A percentile compares a stretch with the other conserved stretches of the same genome.
phyloP scores from a whole-genome alignment of 2,329 filamentous ascomycete genomes.

The Talaromyces sp. region DNA sequence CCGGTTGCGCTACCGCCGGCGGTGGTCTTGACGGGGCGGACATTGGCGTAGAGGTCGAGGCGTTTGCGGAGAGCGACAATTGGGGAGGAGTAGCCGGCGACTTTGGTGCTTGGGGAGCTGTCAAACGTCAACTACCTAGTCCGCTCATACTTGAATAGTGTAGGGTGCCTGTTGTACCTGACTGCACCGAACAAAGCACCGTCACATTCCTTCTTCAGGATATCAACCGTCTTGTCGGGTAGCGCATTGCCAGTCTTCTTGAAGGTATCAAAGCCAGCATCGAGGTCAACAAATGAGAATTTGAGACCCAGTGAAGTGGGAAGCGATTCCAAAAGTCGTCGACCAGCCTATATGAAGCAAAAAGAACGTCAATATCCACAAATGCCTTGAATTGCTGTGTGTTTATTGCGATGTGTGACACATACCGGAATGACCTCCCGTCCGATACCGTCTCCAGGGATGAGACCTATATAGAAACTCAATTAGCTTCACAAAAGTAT shows the following conservation, averaged over 20 bases:
- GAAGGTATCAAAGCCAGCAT: conserved; percentile 92
- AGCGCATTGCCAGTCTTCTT: conserved; percentile 84
- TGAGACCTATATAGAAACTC: conserved; percentile 61
- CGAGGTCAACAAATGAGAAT: conserved; percentile 90
- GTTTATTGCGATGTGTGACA: background rate
- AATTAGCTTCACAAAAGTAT: conserved; percentile 23
- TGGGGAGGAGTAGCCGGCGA: conserved; percentile 92
- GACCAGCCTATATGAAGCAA: conserved; percentile 60
- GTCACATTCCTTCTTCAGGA: conserved; percentile 87
- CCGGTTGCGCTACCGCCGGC: conserved; percentile 45
- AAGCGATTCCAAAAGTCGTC: conserved; percentile 86
- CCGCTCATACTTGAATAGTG: too few relatives aligned
- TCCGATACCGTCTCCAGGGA: conserved; percentile 97
- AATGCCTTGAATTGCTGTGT: conserved; percentile 5
- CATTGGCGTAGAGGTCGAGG: conserved; percentile 94
- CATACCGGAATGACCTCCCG: conserved; percentile 88
- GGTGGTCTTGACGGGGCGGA: conserved; percentile 88
- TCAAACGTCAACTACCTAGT: background rate
- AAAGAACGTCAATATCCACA: conserved; percentile 1
- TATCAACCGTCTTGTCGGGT: conserved; percentile 84
- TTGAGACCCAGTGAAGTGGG: conserved; percentile 86
- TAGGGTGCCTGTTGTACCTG: conserved; percentile 47
- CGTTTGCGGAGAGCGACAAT: conserved; percentile 96
- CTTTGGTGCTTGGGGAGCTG: conserved; percentile 80
- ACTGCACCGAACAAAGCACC: conserved; percentile 96